A percentile compares a stretch with the other conserved stretches of the same genome.
phyloP scores from a whole-genome alignment of 305 asterid genomes.

The Rubia tinctorum region DNA sequence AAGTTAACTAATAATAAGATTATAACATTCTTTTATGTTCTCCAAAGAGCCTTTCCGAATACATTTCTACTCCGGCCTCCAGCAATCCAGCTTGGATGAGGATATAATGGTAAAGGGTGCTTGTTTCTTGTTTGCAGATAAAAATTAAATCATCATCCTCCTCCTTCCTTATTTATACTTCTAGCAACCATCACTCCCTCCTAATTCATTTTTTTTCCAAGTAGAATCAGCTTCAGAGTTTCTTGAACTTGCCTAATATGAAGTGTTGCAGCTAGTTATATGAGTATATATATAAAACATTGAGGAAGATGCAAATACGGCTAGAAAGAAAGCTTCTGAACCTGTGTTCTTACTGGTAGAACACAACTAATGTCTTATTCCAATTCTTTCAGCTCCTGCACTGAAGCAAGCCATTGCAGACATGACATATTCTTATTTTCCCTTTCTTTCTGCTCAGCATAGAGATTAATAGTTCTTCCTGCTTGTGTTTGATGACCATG shows the following conservation, averaged over 20 bases:
- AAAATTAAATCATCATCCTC: background rate
- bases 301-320: background rate
- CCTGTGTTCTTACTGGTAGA: too few relatives aligned
- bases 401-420: background rate
- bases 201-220: background rate
- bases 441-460: background rate
- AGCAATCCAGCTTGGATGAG: background rate
- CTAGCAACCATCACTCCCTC: background rate
- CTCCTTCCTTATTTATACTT: background rate
- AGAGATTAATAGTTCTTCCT: too few relatives aligned
- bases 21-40: background rate
- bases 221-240: background rate
- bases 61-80: too few relatives aligned
- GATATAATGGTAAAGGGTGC: background rate
- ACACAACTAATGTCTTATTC: background rate
- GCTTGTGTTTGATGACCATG: background rate
- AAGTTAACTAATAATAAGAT: background rate
- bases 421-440: background rate
- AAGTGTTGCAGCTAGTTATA: background rate
- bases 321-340: too few relatives aligned
- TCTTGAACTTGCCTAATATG: background rate
- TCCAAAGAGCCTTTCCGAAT: background rate
- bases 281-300: background rate
- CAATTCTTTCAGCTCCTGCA: background rate
- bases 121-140: background rate